Evolutionary conservation across 495 filamentous ascomycete species (phyloP), one percentile per base, ranked within the genome.

Genomic region (Bathelium albidoporum): DNA sequence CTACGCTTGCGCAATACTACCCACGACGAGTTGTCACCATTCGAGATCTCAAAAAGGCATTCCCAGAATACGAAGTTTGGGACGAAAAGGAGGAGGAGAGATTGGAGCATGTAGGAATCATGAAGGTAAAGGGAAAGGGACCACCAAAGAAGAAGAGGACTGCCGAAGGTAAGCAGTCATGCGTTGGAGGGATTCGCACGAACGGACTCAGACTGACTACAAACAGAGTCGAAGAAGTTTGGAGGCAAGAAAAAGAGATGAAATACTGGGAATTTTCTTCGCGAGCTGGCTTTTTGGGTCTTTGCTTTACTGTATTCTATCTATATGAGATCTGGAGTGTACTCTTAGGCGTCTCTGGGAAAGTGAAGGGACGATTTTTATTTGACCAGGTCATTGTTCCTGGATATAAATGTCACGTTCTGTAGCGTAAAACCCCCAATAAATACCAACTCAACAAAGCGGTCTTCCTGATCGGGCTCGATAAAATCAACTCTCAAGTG

Each of bases 141-240:
- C 81, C 89, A 32, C 91, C 93, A 22, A 95, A 91, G 81, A 97
- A 96, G 84, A 94, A 93, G 78, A 83, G 79, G 73, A 84, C 78
- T 29, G 79, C 81, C 61, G 79, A 55, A 55, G 49, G 49, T 55
- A 20, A 55, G 49, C 20, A 10, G 9, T 49, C 20, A 55, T 29
- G 9, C 11, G 29, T n/a, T 16, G 2, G 24, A 55, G 20, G 7
- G 4, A 16, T 5, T 55, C 11, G 24, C 20, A 29, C 29, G 9
- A 10, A 26, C 11, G 24, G 9, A 55, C 44, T 18, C 11, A 18
- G 44, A 20, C 49, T 55, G 9, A 55, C 20, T 11, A 29, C 11
- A 24, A 55, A 24, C 24, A 55, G 49, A 55, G 16, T 55, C 49
- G 1, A 55, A 55, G 49, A 55, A 29, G 16, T 26, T 29, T 20